phyloP scores from a whole-genome alignment of 2,329 filamentous ascomycete species.

The Chaetoscypha palmicola region DNA sequence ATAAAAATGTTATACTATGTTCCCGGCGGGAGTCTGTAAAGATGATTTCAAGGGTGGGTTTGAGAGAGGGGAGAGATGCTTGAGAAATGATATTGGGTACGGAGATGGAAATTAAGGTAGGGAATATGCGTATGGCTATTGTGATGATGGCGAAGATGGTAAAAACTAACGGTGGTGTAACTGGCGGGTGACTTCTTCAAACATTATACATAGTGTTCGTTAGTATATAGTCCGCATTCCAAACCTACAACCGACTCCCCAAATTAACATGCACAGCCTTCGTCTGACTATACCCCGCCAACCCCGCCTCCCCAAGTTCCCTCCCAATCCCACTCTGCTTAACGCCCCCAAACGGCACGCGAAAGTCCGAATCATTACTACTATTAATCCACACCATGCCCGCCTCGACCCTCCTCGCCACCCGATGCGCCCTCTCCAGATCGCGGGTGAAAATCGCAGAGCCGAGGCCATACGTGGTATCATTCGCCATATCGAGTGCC shows the following conservation, averaged over 20 bases:
- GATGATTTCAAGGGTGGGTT: too few species aligned
- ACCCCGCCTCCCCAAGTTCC: constrained; percentile 39
- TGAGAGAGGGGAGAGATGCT: too few species aligned
- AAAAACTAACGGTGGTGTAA: too few species aligned
- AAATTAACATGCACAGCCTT: constrained; percentile 36
- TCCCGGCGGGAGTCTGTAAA: too few species aligned
- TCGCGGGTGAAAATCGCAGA: constrained; percentile 50
- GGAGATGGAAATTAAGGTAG: not conserved
- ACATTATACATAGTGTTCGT: not conserved
- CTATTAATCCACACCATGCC: constrained; percentile 44
- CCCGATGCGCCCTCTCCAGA: constrained; percentile 37
- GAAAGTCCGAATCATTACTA: constrained; percentile 34
- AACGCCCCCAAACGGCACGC: constrained; percentile 50
- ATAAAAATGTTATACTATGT: too few species aligned
- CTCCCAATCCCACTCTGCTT: constrained; percentile 54
- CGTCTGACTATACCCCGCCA: constrained; percentile 36
- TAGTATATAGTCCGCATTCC: not conserved
- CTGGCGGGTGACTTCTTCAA: too few species aligned
- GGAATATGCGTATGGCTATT: not conserved
- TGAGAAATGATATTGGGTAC: not conserved
- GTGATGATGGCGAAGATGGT: not conserved
- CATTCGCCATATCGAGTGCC: constrained; percentile 46
- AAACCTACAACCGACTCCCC: constrained; percentile 21
- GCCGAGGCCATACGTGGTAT: constrained; percentile 49
- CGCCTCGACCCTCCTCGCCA: constrained; percentile 47